These are phyloP conservation scores for Oryza longistaminata DNA, from an alignment of 176 grass and related monocot genomes.

Conservation along the genomic window DNA sequence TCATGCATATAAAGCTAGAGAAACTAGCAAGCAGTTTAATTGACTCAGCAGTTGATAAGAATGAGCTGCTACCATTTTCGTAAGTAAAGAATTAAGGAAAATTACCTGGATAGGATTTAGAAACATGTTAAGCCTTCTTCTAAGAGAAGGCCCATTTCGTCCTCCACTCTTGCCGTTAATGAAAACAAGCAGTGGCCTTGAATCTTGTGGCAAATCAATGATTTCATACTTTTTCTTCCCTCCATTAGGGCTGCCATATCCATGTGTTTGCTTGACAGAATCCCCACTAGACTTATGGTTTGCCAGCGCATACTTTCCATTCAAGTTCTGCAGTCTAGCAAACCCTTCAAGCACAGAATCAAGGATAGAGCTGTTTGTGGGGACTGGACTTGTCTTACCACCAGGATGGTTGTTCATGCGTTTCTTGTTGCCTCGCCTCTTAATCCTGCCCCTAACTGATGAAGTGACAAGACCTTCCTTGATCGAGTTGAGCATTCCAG, in stretches of 20 bases:
- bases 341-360: constrained; percentile 56
- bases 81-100: background rate
- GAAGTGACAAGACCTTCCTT: constrained; percentile 54
- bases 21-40: background rate
- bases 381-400: constrained; percentile 34
- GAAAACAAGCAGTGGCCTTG: constrained; percentile 86
- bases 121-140: constrained; percentile 83
- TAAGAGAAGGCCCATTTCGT: constrained; percentile 69
- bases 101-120: constrained; percentile 90
- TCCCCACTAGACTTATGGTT: constrained; percentile 46
- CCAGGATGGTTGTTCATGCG: constrained; percentile 41
- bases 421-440: constrained; percentile 57
- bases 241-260: constrained; percentile 22
- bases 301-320: constrained; percentile 52
- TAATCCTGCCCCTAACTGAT: constrained; percentile 48
- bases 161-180: constrained; percentile 94
- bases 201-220: constrained; percentile 68
- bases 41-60: constrained; percentile 11
- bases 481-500: constrained; percentile 59
- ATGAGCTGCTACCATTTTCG: background rate
- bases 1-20: background rate
- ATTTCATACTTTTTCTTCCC: constrained; percentile 60
- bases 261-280: constrained; percentile 39
- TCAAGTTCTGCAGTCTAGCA: constrained; percentile 45
- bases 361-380: constrained; percentile 39